Evolutionary conservation across 768 basidiomycete species (phyloP).

Genomic region (Tulasnella sp.): DNA sequence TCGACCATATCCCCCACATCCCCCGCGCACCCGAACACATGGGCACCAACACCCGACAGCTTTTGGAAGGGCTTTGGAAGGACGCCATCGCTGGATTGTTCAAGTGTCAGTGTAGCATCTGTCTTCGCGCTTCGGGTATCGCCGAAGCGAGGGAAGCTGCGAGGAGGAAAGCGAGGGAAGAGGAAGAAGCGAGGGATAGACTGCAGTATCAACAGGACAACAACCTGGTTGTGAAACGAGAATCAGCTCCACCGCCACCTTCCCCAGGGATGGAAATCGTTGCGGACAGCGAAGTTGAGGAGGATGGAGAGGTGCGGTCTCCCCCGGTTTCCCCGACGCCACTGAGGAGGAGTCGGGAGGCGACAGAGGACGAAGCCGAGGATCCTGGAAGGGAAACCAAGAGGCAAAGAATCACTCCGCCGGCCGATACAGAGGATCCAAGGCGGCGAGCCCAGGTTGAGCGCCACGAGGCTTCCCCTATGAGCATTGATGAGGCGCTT

Average conservation of each 20-base stretch:
- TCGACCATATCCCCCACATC: slow-evolving; percentile 18
- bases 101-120: slow-evolving; percentile 19
- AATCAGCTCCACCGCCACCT: not conserved
- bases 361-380: not conserved
- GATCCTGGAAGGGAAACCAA: not conserved
- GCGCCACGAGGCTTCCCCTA: not conserved
- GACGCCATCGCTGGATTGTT: slow-evolving; percentile 14
- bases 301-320: slow-evolving; percentile 6
- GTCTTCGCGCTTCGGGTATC: slow-evolving; percentile 10
- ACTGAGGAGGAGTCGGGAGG: not conserved
- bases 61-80: slow-evolving; percentile 10
- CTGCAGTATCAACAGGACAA: not conserved
- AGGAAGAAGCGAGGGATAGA: not conserved
- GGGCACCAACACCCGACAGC: not conserved
- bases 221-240: not conserved
- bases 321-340: not conserved
- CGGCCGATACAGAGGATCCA: not conserved
- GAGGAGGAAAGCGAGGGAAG: slow-evolving; percentile 6
- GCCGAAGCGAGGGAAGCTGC: slow-evolving; percentile 15
- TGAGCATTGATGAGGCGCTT: not conserved
- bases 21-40: slow-evolving; percentile 5
- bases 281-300: slow-evolving; percentile 6
- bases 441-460: not conserved
- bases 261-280: not conserved
- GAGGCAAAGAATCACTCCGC: not conserved